Evolutionary conservation across 495 filamentous ascomycete genomes (phyloP), one percentile per base, ranked within the genome.

Genomic region (Bacidia gigantensis): DNA sequence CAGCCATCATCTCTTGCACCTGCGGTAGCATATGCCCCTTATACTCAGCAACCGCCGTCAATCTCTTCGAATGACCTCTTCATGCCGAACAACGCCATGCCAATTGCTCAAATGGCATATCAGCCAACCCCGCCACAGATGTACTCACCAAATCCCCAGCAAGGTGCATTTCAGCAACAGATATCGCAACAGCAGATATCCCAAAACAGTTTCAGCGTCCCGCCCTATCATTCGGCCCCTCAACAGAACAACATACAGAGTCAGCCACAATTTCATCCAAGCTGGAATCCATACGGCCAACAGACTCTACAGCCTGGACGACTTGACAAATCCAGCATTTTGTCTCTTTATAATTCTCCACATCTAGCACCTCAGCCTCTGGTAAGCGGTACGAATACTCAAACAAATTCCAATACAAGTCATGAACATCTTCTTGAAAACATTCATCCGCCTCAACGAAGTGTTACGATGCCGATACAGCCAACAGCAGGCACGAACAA

Each of bases 341-440:
- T 98, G 54, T 85, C 89, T 11, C 68, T 98, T 3, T 98, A 89
- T 67, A 83, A 82, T 63, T 74, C 87, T 50, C 79, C 84, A 14
- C 84, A 87, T n/a, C 69, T 84, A 5, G 79, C 82, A 3, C 77
- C 82, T 7, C 63, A 66, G 18, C 67, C 65, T 18, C 58, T 65
- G 26, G 54, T 67, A 11, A 60, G 60, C 11, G 61, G 65, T 43
- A 62, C 65, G 20, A 61, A 66, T 46, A 46, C 60, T 46, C 62
- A 67, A 42, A 55, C 56, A 9, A 26, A 52, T 7, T n/a, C 47
- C 3, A 50, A 50, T 50, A 9, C 41, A n/a, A 26, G 47, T 9
- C 3, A 50, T n/a, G 26, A 56, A 39, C 54, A 57, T 20, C 45
- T 45, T 32, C 25, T 22, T 49, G 52, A 46, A 42, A 63, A 50